phyloP scores from a whole-genome alignment of 768 basidiomycete species.

The Crassisporium funariophilum region DNA sequence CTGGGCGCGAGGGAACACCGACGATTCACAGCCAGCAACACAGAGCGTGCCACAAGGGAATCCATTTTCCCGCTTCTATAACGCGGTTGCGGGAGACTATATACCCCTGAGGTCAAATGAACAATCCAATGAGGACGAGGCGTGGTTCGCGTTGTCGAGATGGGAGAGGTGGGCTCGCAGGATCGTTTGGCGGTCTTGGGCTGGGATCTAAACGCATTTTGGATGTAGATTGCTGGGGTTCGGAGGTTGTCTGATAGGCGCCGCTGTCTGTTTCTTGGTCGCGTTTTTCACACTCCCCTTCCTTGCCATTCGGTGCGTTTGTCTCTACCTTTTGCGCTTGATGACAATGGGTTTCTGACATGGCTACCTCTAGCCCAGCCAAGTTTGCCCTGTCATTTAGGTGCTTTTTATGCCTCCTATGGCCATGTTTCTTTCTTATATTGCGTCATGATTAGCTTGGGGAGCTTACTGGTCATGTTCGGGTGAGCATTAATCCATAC shows the following conservation, averaged over 20 bases:
- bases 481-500: too few relatives aligned
- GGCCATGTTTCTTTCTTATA: slow-evolving; percentile 8
- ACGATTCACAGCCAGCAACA: slow-evolving; percentile 63
- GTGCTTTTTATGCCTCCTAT: slow-evolving; percentile 30
- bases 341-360: slow-evolving; percentile 7
- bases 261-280: slow-evolving; percentile 91
- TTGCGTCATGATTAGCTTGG: slow-evolving; percentile 57
- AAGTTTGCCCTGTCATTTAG: slow-evolving; percentile 94
- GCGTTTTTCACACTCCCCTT: slow-evolving; percentile 82
- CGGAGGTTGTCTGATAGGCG: slow-evolving; percentile 85
- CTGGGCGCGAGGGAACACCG: slow-evolving; percentile 73
- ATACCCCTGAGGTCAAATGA: slow-evolving; percentile 84
- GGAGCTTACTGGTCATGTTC: slow-evolving; percentile 93
- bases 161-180: slow-evolving; percentile 77
- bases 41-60: slow-evolving; percentile 44
- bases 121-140: slow-evolving; percentile 91
- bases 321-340: slow-evolving; percentile 7
- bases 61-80: slow-evolving; percentile 88
- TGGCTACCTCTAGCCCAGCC: slow-evolving; percentile 61
- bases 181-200: not conserved
- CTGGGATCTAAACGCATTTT: not conserved
- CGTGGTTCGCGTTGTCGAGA: slow-evolving; percentile 87
- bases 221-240: slow-evolving; percentile 80
- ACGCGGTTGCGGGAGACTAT: slow-evolving; percentile 81
- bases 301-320: slow-evolving; percentile 41